Base-by-base conservation (phyloP, 2,329 filamentous ascomycete species). In the Aureobasidium sp. region DNA sequence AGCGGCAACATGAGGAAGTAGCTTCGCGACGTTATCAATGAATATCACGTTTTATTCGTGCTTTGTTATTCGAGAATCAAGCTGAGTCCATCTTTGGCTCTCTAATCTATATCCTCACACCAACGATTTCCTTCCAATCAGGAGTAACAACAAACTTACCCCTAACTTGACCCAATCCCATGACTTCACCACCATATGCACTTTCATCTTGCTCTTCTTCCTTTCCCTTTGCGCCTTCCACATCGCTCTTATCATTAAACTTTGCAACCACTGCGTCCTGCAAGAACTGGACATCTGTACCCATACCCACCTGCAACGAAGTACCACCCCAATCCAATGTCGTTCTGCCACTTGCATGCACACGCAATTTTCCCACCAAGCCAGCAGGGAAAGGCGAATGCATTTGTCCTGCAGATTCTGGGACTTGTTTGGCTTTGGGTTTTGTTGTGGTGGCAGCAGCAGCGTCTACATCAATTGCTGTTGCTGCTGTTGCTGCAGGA, bases 131-230 rank as follows among this genome's bases (percentile, higher is more conserved):
- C 51, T 77, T 76, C 81, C 83, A 86, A 69, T 87, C 79, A 15
- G 85, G 85, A 56, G 78, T 82, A 37, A 86, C 81, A 2, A 87
- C 82, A 69, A 87, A 86, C 72, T 86, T 87, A 60, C 82, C 83
- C 71, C 81, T 83, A n/a, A 87, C 77, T 67, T 84, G 80, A 9
- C 84, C 85, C 75, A 87, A 82, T 2, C 80, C 80, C 72, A 80
- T 80, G 41, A 81, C 78, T 62, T 76, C 75, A 1, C 78, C 78
- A 15, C 71, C 73, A 20, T 65, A 65, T 13, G 69, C 63, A 48
- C 72, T 71, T 17, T 73, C 60, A 2, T 57, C 63, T 29, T 66
- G 66, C 10, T 65, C 62, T 8, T 72, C 67, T n/a, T 70, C 63
- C 8, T 71, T 63, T 27, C 66, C 69, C 53, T 71, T 70, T 34